Conservation (phyloP, 441 rosid genomes). For the Brassica balearica region DNA sequence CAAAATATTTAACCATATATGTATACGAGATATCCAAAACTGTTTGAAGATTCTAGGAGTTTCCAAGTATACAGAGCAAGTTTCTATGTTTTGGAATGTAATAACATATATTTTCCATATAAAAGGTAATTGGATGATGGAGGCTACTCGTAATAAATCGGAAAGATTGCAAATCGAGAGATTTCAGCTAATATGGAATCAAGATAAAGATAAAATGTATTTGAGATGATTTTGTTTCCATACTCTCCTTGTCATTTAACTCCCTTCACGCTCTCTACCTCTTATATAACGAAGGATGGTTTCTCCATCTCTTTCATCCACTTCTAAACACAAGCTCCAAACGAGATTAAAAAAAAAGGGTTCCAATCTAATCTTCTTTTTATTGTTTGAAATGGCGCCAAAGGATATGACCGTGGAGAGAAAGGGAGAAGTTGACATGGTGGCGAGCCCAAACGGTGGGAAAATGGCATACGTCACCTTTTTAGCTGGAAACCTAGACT, state of each 20-base stretch:
- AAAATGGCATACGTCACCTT: slow-evolving; percentile 70
- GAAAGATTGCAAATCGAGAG: neutral
- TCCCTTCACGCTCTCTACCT: neutral
- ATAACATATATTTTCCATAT: neutral
- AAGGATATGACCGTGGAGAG: neutral
- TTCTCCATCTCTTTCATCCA: neutral
- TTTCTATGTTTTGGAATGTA: slow-evolving; percentile 5
- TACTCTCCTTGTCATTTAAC: slow-evolving; percentile 1
- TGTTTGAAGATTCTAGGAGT: neutral
- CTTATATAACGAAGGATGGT: slow-evolving; percentile 16
- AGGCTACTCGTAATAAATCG: neutral
- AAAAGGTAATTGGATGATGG: neutral
- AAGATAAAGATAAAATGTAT: neutral
- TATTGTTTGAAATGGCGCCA: slow-evolving; percentile 3
- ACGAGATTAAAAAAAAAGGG: neutral
- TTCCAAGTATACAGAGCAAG: neutral
- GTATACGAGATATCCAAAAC: neutral
- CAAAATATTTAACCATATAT: neutral
- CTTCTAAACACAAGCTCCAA: neutral
- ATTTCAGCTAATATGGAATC: neutral
- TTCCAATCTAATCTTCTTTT: neutral
- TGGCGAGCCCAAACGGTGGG: neutral
- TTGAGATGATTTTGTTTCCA: slow-evolving; percentile 6
- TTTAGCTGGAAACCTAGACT: slow-evolving; percentile 77
- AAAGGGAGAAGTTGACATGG: neutral